Conservation (phyloP, 208 protist species). For the Acanthamoeba rhysodes region DNA sequence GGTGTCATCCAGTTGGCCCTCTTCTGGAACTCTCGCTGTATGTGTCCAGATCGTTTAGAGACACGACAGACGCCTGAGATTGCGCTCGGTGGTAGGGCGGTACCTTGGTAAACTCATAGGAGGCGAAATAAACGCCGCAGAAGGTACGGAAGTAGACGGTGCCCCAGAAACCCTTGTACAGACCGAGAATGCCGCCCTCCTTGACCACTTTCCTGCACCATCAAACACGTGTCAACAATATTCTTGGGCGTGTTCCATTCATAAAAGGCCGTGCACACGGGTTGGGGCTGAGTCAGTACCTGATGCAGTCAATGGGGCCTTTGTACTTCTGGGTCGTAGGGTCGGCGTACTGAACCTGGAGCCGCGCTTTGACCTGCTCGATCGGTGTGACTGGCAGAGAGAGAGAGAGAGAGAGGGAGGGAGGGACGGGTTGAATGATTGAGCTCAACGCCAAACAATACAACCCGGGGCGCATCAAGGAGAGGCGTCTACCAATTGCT, state of each 20-base stretch:
- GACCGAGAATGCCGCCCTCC: slow-evolving; percentile 27
- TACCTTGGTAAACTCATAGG: slow-evolving; percentile 59
- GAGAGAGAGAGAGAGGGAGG: background rate
- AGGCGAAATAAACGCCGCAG: slow-evolving; percentile 65
- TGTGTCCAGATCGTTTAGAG: background rate
- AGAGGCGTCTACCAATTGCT: background rate
- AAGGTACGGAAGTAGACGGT: slow-evolving; percentile 72
- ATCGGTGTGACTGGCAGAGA: slow-evolving; percentile 47
- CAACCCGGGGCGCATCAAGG: background rate
- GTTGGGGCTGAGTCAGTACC: background rate
- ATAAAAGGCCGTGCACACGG: background rate
- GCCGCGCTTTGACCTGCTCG: slow-evolving; percentile 67
- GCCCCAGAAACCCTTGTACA: slow-evolving; percentile 75
- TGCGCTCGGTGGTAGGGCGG: background rate
- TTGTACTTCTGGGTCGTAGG: slow-evolving; percentile 43
- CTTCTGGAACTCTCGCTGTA: slow-evolving; percentile 53
- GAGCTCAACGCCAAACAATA: background rate
- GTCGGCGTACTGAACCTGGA: slow-evolving; percentile 70
- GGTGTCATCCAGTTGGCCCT: slow-evolving; percentile 45
- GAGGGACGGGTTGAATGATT: background rate
- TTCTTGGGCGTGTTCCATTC: background rate
- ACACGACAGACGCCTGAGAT: background rate
- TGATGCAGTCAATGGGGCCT: slow-evolving; percentile 65
- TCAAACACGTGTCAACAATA: background rate
- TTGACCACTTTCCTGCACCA: slow-evolving; percentile 52